Conservation (phyloP, 2,329 filamentous ascomycete genomes). For the Apiospora aurea region DNA sequence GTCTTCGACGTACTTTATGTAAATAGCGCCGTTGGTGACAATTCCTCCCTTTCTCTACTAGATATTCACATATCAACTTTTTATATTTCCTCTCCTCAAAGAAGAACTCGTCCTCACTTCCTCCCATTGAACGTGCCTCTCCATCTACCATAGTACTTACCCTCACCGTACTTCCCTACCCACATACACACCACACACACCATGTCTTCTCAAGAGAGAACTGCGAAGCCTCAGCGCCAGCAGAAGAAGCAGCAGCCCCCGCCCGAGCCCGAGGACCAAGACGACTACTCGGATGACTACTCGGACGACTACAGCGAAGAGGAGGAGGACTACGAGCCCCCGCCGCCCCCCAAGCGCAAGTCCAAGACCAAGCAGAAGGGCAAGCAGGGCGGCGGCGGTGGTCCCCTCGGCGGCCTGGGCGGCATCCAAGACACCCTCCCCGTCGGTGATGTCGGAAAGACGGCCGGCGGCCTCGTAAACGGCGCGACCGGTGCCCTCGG, state of each 20-base stretch:
- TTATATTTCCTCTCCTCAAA: background rate
- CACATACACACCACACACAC: background rate
- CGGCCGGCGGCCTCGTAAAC: slow-evolving; percentile 39
- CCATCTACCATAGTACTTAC: background rate
- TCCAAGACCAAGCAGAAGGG: slow-evolving; percentile 34
- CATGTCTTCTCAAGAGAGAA: slow-evolving; percentile 26
- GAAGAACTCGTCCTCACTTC: background rate
- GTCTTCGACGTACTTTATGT: slow-evolving; percentile 4
- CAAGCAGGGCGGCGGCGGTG: slow-evolving; percentile 33
- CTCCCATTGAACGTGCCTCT: background rate
- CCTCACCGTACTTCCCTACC: background rate
- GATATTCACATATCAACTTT: slow-evolving; percentile 7
- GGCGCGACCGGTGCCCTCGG: slow-evolving; percentile 38
- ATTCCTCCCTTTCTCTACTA: background rate
- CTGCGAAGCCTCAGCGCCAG: slow-evolving; percentile 37
- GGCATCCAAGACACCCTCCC: slow-evolving; percentile 39
- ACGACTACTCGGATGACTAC: slow-evolving; percentile 32
- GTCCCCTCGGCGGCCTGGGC: slow-evolving; percentile 37
- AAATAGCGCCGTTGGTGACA: slow-evolving; percentile 14
- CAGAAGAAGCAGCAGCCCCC: slow-evolving; percentile 36
- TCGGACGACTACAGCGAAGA: slow-evolving; percentile 35
- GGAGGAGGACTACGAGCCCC: slow-evolving; percentile 39
- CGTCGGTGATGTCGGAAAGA: slow-evolving; percentile 40
- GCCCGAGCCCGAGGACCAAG: slow-evolving; percentile 33
- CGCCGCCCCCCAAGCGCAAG: slow-evolving; percentile 35